A percentile compares a stretch with the other conserved stretches of the same genome.
Conservation (phyloP, 2,329 filamentous ascomycete genomes). For the Arthrobotrys sphaeroides region DNA sequence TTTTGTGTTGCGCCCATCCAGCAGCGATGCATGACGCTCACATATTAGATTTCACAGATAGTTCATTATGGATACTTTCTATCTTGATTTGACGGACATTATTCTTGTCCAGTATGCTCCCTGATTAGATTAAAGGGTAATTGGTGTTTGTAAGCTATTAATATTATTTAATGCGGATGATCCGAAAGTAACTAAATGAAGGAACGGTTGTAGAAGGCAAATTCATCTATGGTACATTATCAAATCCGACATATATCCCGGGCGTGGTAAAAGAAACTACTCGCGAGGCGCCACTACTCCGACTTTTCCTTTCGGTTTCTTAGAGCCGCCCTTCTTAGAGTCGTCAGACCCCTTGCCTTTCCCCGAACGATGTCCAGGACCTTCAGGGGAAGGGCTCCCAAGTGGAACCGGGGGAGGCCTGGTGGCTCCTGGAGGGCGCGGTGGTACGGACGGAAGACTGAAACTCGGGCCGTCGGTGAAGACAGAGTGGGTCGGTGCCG, state of each 20-base stretch:
- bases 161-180: too few relatives aligned
- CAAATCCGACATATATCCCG: too few relatives aligned
- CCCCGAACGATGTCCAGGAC: not conserved
- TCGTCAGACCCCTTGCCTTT: too few relatives aligned
- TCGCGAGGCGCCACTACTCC: not conserved
- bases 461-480: conserved; percentile 29
- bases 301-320: not conserved
- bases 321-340: not conserved
- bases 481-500: not conserved
- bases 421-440: conserved; percentile 21
- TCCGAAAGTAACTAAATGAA: too few relatives aligned
- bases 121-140: too few relatives aligned
- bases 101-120: too few relatives aligned
- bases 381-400: not conserved
- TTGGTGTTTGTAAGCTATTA: too few relatives aligned
- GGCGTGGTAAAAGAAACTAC: not conserved
- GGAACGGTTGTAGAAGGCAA: too few relatives aligned
- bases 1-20: not conserved
- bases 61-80: too few relatives aligned
- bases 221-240: too few relatives aligned
- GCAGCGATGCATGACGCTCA: not conserved
- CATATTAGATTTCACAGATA: too few relatives aligned
- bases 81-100: too few relatives aligned
- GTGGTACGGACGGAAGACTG: conserved; percentile 6
- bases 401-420: conserved; percentile 7